Evolutionary conservation across 1,284 basidiomycete species (phyloP).

Genomic region (Phlebopus sp.): DNA sequence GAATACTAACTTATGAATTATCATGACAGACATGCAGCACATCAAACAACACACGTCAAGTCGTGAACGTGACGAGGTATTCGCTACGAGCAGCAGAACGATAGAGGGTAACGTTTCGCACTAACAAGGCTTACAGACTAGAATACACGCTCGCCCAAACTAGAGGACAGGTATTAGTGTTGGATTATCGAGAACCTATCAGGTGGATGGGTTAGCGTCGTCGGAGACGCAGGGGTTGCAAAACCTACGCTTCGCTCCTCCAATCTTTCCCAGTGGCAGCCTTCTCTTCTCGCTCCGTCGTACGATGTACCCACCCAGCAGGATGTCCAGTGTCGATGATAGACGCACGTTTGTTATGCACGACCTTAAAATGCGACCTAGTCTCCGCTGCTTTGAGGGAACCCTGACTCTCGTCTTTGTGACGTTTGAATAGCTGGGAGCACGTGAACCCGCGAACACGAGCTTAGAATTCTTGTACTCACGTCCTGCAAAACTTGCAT

Average conservation of each 20-base stretch:
- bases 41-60: too few species aligned
- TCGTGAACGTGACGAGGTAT: too few species aligned
- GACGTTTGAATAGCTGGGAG: constrained; percentile 54
- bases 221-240: too few species aligned
- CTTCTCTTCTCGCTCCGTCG: constrained; percentile 55
- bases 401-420: constrained; percentile 48
- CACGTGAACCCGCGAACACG: not conserved
- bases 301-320: constrained; percentile 67
- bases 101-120: too few species aligned
- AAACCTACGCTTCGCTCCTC: constrained; percentile 61
- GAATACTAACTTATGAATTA: too few species aligned
- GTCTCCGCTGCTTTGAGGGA: constrained; percentile 42
- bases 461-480: constrained; percentile 5
- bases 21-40: too few species aligned
- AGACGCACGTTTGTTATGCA: constrained; percentile 60
- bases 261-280: constrained; percentile 55
- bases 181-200: too few species aligned
- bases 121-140: too few species aligned
- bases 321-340: constrained; percentile 65
- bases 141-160: too few species aligned
- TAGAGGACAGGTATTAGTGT: too few species aligned
- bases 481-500: constrained; percentile 70
- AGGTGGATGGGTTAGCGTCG: not conserved
- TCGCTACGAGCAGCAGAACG: too few species aligned
- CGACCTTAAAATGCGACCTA: constrained; percentile 70